These are phyloP conservation scores for Talaromyces marneffei DNA, from an alignment of 2,329 filamentous ascomycete species.

Conservation along the genomic window DNA sequence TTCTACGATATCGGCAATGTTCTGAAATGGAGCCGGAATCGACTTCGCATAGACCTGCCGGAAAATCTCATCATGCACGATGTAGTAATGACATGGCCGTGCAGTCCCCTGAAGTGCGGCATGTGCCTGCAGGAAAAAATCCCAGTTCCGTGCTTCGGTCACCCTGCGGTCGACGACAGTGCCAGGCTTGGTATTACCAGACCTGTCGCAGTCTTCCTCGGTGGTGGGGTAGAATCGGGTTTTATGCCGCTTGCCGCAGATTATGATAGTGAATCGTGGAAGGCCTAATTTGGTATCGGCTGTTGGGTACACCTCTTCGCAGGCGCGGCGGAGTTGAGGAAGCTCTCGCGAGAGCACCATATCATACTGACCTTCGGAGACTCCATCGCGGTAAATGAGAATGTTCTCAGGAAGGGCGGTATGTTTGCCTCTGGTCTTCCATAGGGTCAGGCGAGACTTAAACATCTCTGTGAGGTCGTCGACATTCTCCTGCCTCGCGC, in stretches of 20 bases:
- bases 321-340: slow-evolving; percentile 51
- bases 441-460: slow-evolving; percentile 59
- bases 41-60: not conserved
- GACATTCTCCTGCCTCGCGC: slow-evolving; percentile 64
- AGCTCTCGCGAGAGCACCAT: slow-evolving; percentile 66
- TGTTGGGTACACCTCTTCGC: slow-evolving; percentile 52
- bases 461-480: slow-evolving; percentile 58
- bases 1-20: slow-evolving; percentile 62
- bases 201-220: slow-evolving; percentile 45
- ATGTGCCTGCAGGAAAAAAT: slow-evolving; percentile 82
- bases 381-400: slow-evolving; percentile 80
- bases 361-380: slow-evolving; percentile 77
- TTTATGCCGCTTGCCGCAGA: slow-evolving; percentile 85
- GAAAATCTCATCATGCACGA: slow-evolving; percentile 66
- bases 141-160: slow-evolving; percentile 68
- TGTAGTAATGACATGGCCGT: slow-evolving; percentile 77
- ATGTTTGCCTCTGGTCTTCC: slow-evolving; percentile 52
- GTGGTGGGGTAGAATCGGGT: slow-evolving; percentile 75
- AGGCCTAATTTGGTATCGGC: slow-evolving; percentile 41
- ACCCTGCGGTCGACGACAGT: slow-evolving; percentile 82
- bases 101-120: slow-evolving; percentile 75
- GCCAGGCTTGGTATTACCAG: slow-evolving; percentile 64
- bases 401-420: slow-evolving; percentile 62
- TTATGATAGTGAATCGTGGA: slow-evolving; percentile 64
- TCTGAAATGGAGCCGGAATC: slow-evolving; percentile 21